Evolutionary conservation across 495 filamentous ascomycete genomes (phyloP).

Genomic region (Corynascus novoguineensis): DNA sequence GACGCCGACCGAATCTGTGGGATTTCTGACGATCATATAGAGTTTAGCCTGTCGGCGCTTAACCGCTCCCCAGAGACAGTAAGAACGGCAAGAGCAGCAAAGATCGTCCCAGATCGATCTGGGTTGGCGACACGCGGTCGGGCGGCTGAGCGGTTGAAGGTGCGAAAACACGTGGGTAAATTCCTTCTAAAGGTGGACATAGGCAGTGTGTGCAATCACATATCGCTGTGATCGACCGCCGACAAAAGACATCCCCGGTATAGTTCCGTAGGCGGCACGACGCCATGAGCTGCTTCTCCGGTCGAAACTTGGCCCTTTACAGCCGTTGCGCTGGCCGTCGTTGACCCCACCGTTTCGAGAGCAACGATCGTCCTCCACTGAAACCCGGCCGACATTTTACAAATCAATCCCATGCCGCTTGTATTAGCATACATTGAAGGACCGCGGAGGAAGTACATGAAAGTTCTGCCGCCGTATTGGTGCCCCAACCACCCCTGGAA

Average conservation of each 20-base stretch:
- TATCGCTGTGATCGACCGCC: slow-evolving; percentile 10
- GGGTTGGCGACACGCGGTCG: neutral
- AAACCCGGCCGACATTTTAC: slow-evolving; percentile 14
- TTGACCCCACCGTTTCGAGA: neutral
- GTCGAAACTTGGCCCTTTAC: slow-evolving; percentile 6
- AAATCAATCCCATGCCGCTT: neutral
- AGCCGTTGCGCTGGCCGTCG: neutral
- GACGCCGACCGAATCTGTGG: neutral
- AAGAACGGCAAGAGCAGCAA: neutral
- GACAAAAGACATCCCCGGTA: neutral
- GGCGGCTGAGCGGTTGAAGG: neutral
- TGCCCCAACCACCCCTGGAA: neutral
- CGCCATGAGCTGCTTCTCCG: slow-evolving; percentile 12
- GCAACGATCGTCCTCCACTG: too few relatives aligned
- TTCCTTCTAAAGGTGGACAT: neutral
- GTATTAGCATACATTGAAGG: neutral
- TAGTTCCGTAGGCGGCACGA: slow-evolving; percentile 16
- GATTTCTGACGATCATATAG: neutral
- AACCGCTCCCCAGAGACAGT: neutral
- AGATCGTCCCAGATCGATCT: neutral
- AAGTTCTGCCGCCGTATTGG: neutral
- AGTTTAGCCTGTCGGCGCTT: slow-evolving; percentile 5
- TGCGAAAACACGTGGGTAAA: neutral
- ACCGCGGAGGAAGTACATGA: neutral
- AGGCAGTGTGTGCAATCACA: too few relatives aligned